Base-by-base conservation (phyloP, 306 rosid species). In the Fragaria nilgerrensis region DNA sequence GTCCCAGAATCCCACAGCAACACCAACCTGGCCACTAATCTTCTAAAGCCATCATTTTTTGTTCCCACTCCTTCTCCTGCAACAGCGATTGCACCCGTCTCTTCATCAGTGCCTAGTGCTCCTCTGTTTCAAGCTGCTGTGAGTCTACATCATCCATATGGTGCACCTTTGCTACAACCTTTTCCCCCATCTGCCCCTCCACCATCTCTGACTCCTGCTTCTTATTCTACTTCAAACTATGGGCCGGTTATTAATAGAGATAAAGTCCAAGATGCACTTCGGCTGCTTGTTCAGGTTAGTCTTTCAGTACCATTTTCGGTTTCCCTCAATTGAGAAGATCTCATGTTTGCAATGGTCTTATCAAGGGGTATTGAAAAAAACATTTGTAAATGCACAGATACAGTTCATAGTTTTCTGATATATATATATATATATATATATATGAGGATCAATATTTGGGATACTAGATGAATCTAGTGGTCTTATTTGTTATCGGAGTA, bases 161-260 rank as follows among this genome's bases (percentile, higher is more conserved):
- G 98, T 74, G 85, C 94, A 77, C 94, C 92, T 9, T 58, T 90
- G 81, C 90, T 85, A 78, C 98, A 94, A 67, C 91, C 96, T 75
- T 89, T 90, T 72, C 98, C 97, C 66, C 97, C 97, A 36, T 93
- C 97, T 61, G 83, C 75, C 78, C 96, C 94, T 70, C 90, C 92
- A 17, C 84, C 80, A n/a, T 90, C 96, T 64, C 94, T 88, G 55
- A 82, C 94, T 76, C 94, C 97, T 50, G 80, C 88, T 67, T 72
- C 88, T 72, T 81, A 87, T 25, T 43, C 76, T 3, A 53, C 81
- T 50, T 49, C 71, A 10, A 76, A 76, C 52, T 76, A 61, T 79
- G 84, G 67, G 75, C 86, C 87, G 49, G 17, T 85, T 44, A 82
- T 93, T 76, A 85, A 81, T 82, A 85, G 87, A 84, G 97, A 94